Evolutionary conservation across 1,284 basidiomycete genomes (phyloP), one percentile per base, ranked within the genome.

Genomic region (Tilletia walkeri): DNA sequence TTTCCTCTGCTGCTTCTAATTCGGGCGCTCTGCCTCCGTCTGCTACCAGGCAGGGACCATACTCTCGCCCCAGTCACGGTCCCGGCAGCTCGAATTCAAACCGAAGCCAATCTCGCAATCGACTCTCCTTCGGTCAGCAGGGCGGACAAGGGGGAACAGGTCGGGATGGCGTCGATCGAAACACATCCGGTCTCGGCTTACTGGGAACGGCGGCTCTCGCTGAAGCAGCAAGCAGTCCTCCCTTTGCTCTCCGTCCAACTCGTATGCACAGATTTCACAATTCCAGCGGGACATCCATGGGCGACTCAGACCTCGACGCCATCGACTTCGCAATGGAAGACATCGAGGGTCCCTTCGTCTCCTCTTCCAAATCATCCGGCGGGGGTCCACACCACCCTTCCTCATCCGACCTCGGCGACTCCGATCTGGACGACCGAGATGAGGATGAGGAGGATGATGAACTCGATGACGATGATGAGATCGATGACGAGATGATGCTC

Each of bases 401-500:
- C 3, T 54, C 56, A 4, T 49, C 48, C n/a, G 66, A 65, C 65
- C n/a, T 70, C 34, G 48, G 18, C 12, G 54, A 48, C 18, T 69
- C n/a, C 38, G 68, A 36, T 61, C 66, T 66, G 34, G 66, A 66
- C 18, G 66, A 69, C 34, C 24, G 24, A 30, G 24, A 30, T 30
- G 59, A 65, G 20, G 67, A 59, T 18, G 63, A 63, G 67, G 63
- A 63, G 12, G 65, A 70, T 14, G 54, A 56, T 34, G 54, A 56
- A 4, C 10, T 34, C 59, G 67, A 67, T 7, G 80, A 82, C 49
- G 81, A 82, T 65, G 81, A 83, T 65, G 81, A 78, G 72, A 81
- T 81, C 9, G 81, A 82, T 69, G 81, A 83, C 34, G 80, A 83
- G 70, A 75, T 80, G 75, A 72, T 72, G 38, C 73, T 78, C 68